Evolutionary conservation across 495 filamentous ascomycete species (phyloP), one percentile per base, ranked within the genome.

Genomic region (Xeromyces bisporus): DNA sequence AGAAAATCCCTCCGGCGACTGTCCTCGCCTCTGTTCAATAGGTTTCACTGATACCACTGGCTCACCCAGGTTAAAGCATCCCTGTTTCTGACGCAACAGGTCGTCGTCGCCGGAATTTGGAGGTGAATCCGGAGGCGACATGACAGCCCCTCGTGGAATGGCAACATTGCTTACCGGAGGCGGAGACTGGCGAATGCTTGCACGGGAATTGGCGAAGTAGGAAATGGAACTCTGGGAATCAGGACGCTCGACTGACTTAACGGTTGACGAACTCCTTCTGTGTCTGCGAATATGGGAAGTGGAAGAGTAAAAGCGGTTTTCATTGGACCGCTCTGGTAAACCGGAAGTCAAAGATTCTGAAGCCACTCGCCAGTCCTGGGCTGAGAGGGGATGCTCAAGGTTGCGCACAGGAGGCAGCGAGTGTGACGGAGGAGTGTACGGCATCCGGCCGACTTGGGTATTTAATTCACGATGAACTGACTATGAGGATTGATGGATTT

Each of bases 341-440:
- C 29, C 51, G 32, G 45, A 49, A 51, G 37, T n/a, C n/a, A n/a
- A 34, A 48, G 53, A 42, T 37, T 40, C 43, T 41, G 57, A 43
- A 50, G 49, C 55, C 23, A 36, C 48, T 39, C 31, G 64, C 53
- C 48, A 64, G 50, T 56, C 70, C 65, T 55, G 67, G 52, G 53
- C 64, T 43, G 46, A 67, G 66, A 56, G 67, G 71, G 51, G 63
- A 39, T 46, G 64, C 65, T 44, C 74, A 68, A 48, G 73, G 78
- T 47, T 67, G 49, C 46, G 73, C 60, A 77, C 69, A 47, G 73
- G 67, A 62, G 81, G 83, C 46, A 82, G 85, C 60, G 69, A 63
- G 62, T 77, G 76, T 45, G 73, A 68, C 31, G 85, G 85, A 39
- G 85, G 83, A 54, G 85, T 92, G 68, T 93, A 93, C 64, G 85